Conservation (phyloP, 176 grass and related monocot genomes). For the Elaeis guineensis region DNA sequence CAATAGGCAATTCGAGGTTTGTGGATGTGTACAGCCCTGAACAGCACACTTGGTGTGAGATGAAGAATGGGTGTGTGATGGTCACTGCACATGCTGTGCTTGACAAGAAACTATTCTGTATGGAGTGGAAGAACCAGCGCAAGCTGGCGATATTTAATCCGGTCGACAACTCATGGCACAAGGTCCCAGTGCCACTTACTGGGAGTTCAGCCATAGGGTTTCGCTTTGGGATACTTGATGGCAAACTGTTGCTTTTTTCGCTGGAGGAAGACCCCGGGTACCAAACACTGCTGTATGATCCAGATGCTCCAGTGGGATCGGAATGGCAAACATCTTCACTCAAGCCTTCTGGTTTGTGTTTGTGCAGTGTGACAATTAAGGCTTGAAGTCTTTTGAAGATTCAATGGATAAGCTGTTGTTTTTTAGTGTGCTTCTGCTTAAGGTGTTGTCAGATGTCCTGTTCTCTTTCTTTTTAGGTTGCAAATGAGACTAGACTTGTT, state of each 20-base stretch:
- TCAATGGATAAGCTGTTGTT: too few relatives aligned
- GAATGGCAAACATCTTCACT: conserved; percentile 49
- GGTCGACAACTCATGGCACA: conserved; percentile 31
- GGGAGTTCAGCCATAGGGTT: conserved; percentile 43
- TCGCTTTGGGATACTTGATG: conserved; percentile 39
- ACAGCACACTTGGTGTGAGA: conserved; percentile 31
- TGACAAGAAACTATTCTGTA: conserved; percentile 34
- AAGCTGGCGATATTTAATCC: conserved; percentile 37
- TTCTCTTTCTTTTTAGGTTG: too few relatives aligned
- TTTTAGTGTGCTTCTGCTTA: too few relatives aligned
- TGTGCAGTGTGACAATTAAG: conserved; percentile 56
- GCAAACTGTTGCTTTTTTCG: conserved; percentile 53
- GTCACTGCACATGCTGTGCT: conserved; percentile 49
- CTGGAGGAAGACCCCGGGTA: conserved; percentile 35
- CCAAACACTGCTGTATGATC: conserved; percentile 47
- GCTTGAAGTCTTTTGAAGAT: conserved; percentile 20
- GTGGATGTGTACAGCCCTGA: conserved; percentile 43
- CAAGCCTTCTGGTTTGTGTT: conserved; percentile 34
- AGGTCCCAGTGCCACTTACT: conserved; percentile 29
- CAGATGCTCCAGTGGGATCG: conserved; percentile 26
- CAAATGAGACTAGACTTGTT: too few relatives aligned
- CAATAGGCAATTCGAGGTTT: conserved; percentile 47
- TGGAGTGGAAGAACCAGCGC: conserved; percentile 61
- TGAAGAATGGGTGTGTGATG: conserved; percentile 82
- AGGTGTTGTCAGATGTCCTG: too few relatives aligned